Conservation (phyloP, 2,329 filamentous ascomycete species). For the Phialophora verrucosa region DNA sequence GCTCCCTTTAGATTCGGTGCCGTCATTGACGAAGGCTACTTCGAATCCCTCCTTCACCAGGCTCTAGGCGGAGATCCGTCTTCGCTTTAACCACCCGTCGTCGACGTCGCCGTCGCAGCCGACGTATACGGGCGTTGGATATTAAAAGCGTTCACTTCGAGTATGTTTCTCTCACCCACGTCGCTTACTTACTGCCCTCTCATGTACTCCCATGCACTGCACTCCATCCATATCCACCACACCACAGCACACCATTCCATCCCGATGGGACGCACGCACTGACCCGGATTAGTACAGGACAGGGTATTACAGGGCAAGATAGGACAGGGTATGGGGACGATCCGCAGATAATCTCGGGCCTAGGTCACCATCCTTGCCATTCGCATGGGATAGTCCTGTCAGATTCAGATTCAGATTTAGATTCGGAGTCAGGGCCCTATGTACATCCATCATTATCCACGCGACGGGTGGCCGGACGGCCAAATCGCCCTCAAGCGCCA, state of each 20-base stretch:
- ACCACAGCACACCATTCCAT: not conserved
- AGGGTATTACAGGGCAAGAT: not conserved
- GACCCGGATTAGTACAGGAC: not conserved
- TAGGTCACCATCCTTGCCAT: not conserved
- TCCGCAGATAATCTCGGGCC: not conserved
- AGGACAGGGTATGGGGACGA: too few species aligned
- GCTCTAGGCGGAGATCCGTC: slow-evolving; percentile 16
- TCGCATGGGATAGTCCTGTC: not conserved
- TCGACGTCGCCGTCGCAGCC: too few species aligned
- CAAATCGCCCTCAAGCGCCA: too few species aligned
- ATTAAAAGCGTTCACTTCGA: not conserved
- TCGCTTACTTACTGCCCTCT: not conserved
- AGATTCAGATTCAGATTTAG: not conserved
- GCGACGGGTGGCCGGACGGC: not conserved
- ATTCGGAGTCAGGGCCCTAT: not conserved
- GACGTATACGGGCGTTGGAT: not conserved
- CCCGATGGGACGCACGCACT: not conserved
- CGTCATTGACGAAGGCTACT: slow-evolving; percentile 38
- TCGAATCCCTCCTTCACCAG: slow-evolving; percentile 29
- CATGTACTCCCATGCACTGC: not conserved
- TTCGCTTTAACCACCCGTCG: not conserved
- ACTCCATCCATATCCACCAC: not conserved
- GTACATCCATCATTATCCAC: not conserved
- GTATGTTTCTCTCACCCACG: not conserved
- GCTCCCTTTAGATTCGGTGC: slow-evolving; percentile 39